Evolutionary conservation across 2,329 filamentous ascomycete species (phyloP), one percentile per base, ranked within the genome.

Genomic region (Ascochyta viciae-villosae): DNA sequence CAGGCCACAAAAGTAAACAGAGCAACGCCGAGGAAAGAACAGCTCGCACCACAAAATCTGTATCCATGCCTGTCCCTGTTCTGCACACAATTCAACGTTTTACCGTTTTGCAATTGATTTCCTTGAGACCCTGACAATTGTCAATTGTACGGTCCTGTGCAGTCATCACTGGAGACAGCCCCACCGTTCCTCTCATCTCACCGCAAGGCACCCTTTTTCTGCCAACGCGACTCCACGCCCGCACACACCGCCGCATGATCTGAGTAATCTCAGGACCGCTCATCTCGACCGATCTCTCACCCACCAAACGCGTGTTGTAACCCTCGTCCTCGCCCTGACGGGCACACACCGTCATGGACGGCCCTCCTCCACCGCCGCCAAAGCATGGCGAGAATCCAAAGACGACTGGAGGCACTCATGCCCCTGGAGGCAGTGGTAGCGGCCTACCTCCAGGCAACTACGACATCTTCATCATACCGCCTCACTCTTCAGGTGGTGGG

Each of bases 401-500:
- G 74, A 85, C 85, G 19, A 76, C 74, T 12, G 68, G 63, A 53
- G 73, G 74, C 35, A 65, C 54, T 23, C 62, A 67, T 61, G 69
- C 68, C 23, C 63, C 66, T 23, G 41, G 41, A 4, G 50, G 50
- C 5, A 31, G 61, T 12, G 58, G 58, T 44, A 80, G 81, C 24
- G 89, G 90, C 53, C 81, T 97, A 43, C 94, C 94, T 3, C 84
- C 90, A 1, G 93, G 94, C 51, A 96, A 95, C 74, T 98, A 96
- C 77, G 94, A 98, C 80, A 96, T 98, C 73, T 97, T 97, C 80
- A 89, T 97, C 74, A 93, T 98, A 70, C 94, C 94, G 7, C 91
- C 93, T 42, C 92, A 96, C 76, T 94, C 92, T 10, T 85, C 93
- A 6, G 94, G 94, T 49, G 87, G 88, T 0, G 94, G 94, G 31